These are phyloP conservation scores for Geranium incanum DNA, from an alignment of 441 rosid species.

Conservation along the genomic window DNA sequence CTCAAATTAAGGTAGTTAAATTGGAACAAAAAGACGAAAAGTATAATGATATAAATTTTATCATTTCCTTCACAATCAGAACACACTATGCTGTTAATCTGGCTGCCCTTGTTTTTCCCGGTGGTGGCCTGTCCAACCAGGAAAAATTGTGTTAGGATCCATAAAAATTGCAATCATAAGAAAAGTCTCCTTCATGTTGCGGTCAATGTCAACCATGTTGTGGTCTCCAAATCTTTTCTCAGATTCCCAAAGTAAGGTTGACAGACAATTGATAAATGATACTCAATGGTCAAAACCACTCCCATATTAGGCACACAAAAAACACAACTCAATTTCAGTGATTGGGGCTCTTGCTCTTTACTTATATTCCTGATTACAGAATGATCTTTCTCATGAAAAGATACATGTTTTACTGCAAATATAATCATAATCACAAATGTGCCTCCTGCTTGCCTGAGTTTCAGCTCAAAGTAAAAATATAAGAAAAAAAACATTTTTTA, in stretches of 20 bases:
- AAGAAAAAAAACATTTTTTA: background rate
- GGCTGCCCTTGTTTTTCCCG: constrained; percentile 22
- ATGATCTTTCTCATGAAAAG: too few relatives aligned
- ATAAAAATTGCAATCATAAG: background rate
- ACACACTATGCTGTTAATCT: constrained; percentile 38
- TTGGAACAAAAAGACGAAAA: background rate
- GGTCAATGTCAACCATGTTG: too few relatives aligned
- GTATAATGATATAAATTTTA: constrained; percentile 11
- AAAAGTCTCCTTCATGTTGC: background rate
- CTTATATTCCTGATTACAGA: too few relatives aligned
- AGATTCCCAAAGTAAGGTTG: background rate
- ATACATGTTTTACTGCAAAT: background rate
- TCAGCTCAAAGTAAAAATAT: background rate
- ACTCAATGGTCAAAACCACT: too few relatives aligned
- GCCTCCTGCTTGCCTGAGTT: background rate
- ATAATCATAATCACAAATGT: background rate
- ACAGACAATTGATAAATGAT: background rate
- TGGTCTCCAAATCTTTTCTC: background rate
- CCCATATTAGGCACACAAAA: too few relatives aligned
- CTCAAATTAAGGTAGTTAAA: background rate
- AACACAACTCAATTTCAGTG: too few relatives aligned
- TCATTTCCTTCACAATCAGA: constrained; percentile 47
- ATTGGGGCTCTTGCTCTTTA: too few relatives aligned
- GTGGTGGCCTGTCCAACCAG: constrained; percentile 29
- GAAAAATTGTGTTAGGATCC: background rate